Evolutionary conservation across 352 stramenopile species (phyloP).

Genomic region (Pseudoperonospora humuli): DNA sequence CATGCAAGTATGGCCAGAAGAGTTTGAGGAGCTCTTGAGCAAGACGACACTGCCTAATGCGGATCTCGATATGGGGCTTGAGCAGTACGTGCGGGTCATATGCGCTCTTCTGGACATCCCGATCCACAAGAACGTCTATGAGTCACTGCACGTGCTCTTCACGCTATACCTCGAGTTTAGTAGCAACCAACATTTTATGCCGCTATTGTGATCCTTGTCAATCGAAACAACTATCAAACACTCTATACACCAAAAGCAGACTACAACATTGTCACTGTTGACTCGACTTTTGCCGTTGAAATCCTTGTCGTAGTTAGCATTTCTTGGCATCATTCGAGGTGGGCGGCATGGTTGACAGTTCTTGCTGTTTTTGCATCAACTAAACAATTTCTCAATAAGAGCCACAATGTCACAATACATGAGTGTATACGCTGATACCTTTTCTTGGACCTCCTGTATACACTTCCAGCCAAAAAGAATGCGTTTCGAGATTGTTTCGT

Average conservation of each 20-base stretch:
- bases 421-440: constrained; percentile 24
- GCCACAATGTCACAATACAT: constrained; percentile 1
- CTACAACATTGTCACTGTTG: neutral
- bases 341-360: constrained; percentile 23
- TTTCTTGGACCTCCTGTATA: constrained; percentile 67
- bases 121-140: constrained; percentile 90
- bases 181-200: constrained; percentile 91
- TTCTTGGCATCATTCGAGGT: neutral
- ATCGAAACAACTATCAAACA: neutral
- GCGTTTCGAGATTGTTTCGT: constrained; percentile 67
- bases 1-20: constrained; percentile 89
- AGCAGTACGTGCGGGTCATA: too few species aligned
- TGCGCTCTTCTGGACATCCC: constrained; percentile 93
- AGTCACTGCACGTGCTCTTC: constrained; percentile 94
- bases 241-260: neutral
- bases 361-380: constrained; percentile 46
- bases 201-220: constrained; percentile 16
- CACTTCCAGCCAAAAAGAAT: constrained; percentile 76
- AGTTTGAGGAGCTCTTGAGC: constrained; percentile 73
- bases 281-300: neutral
- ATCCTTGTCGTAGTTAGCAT: neutral
- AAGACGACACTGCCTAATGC: constrained; percentile 67
- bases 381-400: constrained; percentile 10
- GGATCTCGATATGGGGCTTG: constrained; percentile 89
- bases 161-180: constrained; percentile 90